Conservation (phyloP, 306 rosid genomes). For the Arachis stenosperma region DNA sequence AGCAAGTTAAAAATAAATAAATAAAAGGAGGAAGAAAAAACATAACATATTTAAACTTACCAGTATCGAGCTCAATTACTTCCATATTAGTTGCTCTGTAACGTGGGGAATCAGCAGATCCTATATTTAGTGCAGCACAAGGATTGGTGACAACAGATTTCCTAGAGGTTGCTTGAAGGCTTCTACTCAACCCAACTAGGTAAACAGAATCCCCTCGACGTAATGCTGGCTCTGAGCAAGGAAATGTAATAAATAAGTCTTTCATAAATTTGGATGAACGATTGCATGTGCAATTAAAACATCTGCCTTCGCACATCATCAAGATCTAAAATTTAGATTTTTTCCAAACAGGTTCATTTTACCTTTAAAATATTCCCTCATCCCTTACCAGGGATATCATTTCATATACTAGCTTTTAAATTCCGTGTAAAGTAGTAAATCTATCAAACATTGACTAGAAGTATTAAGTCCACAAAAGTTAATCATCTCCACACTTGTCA, state of each 20-base stretch:
- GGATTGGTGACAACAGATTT: slow-evolving; percentile 96
- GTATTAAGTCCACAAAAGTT: no score
- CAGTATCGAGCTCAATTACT: slow-evolving; percentile 98
- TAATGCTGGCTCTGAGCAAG: slow-evolving; percentile 76
- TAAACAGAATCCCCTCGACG: slow-evolving; percentile 91
- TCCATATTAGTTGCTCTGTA: slow-evolving; percentile 97
- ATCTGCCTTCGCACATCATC: slow-evolving; percentile 29
- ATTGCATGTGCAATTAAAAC: slow-evolving; percentile 26
- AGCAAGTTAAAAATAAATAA: background rate
- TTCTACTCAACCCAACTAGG: slow-evolving; percentile 95
- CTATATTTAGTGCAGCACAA: slow-evolving; percentile 89
- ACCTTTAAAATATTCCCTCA: slow-evolving; percentile 25
- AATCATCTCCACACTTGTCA: background rate
- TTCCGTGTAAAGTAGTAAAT: slow-evolving; percentile 17
- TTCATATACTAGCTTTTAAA: slow-evolving; percentile 27
- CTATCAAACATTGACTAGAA: slow-evolving; percentile 18
- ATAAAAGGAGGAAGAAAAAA: background rate
- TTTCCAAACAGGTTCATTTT: slow-evolving; percentile 17
- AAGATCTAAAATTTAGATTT: slow-evolving; percentile 10
- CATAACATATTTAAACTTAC: slow-evolving; percentile 44
- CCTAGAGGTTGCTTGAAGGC: slow-evolving; percentile 98
- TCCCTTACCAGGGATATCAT: slow-evolving; percentile 16
- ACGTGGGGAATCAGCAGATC: slow-evolving; percentile 89
- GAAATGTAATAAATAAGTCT: slow-evolving; percentile 26
- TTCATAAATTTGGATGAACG: slow-evolving; percentile 12